phyloP scores from a whole-genome alignment of 768 basidiomycete species.

The Piloderma croceum region DNA sequence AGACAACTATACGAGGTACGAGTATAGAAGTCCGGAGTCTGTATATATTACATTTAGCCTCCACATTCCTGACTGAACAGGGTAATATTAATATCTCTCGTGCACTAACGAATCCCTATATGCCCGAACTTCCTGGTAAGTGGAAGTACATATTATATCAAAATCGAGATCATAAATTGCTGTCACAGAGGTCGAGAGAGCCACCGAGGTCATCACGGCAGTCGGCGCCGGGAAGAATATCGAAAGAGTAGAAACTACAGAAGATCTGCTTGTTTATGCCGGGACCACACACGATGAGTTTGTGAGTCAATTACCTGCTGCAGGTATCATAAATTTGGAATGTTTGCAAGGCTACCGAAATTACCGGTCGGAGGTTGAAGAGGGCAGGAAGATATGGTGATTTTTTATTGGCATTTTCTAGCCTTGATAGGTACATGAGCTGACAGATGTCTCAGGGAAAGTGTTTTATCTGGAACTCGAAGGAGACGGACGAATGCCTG shows the following conservation, averaged over 20 bases:
- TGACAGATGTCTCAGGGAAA: constrained; percentile 37
- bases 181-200: constrained; percentile 61
- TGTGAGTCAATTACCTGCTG: constrained; percentile 36
- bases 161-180: background rate
- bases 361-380: constrained; percentile 43
- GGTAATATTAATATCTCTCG: too few relatives aligned
- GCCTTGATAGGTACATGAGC: background rate
- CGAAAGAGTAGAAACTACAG: constrained; percentile 46
- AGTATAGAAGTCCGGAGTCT: too few relatives aligned
- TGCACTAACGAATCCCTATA: too few relatives aligned
- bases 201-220: constrained; percentile 48
- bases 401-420: background rate
- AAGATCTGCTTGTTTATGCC: constrained; percentile 61
- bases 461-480: constrained; percentile 63
- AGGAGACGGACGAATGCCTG: constrained; percentile 56
- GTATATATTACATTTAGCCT: too few relatives aligned
- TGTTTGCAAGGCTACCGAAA: constrained; percentile 38
- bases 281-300: constrained; percentile 54
- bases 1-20: too few relatives aligned
- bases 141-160: background rate
- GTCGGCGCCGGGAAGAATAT: constrained; percentile 52
- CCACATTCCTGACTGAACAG: too few relatives aligned
- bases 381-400: constrained; percentile 52
- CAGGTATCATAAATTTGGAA: constrained; percentile 1
- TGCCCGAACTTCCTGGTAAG: constrained; percentile 56